phyloP scores from a whole-genome alignment of 2,329 filamentous ascomycete species.

The Rutstroemia sp. region DNA sequence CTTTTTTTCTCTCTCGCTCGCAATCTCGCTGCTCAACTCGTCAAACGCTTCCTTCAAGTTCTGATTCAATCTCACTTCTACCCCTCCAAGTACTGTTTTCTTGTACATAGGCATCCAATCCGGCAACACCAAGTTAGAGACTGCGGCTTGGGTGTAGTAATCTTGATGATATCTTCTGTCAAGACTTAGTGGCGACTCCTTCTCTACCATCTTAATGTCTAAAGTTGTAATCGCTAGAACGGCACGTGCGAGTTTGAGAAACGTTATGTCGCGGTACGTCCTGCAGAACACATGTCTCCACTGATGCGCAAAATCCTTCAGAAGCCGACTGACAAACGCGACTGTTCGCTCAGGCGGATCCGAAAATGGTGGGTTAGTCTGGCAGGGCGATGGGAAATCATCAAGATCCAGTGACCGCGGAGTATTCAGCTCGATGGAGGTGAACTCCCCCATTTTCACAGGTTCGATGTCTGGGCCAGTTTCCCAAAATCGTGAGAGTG shows the following conservation, averaged over 20 bases:
- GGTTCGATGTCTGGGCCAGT: no score
- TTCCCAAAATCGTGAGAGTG: no score
- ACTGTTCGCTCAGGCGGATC: not conserved
- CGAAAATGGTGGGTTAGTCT: not conserved
- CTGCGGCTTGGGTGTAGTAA: not conserved
- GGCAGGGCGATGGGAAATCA: not conserved
- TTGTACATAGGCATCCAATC: not conserved
- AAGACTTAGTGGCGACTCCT: not conserved
- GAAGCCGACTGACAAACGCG: not conserved
- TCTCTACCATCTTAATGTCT: not conserved
- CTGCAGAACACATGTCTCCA: not conserved
- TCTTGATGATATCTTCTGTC: no score
- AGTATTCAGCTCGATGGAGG: no score
- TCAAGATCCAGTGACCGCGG: not conserved
- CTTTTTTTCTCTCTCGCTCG: not conserved
- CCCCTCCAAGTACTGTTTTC: no score
- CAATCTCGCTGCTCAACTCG: not conserved
- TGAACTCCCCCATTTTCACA: no score
- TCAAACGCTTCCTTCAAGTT: not conserved
- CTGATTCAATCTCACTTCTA: no score
- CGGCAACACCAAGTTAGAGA: not conserved
- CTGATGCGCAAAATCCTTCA: not conserved
- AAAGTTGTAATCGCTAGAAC: not conserved
- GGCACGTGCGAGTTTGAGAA: not conserved
- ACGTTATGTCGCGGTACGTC: not conserved